Base-by-base conservation (phyloP, 257 asterid species). In the Ilex aquifolium region DNA sequence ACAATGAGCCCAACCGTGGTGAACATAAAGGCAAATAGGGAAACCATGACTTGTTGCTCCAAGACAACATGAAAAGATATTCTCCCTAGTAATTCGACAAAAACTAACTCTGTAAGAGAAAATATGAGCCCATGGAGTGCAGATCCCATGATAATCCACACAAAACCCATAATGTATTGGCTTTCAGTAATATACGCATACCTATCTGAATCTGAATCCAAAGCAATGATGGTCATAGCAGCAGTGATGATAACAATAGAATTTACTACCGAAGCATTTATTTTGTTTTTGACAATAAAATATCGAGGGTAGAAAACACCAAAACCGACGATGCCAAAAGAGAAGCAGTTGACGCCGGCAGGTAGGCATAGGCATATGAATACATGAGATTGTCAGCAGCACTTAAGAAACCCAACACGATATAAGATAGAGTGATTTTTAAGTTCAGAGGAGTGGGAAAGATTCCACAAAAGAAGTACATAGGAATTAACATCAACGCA, bases 21-120 rank as follows among this genome's bases (percentile, higher is more conserved):
- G 64, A 91, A 91, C 36, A 74, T 30, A 32, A 88, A 91, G 2
- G 82, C 98, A 3, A 85, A 71, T 3, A 91, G 27, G 27, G 98
- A 91, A 52, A 91, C 98, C 89, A 85, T 83, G 66, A 86, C 84
- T 78, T 91, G 98, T 76, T 91, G 96, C 80, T 91, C 98, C 32
- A 91, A 73, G 40, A 91, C 95, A 4, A 88, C 95, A 27, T 83
- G 95, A 71, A 91, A 88, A 0, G 98, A 91, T 62, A 82, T 76
- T 59, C 94, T 76, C 27, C 95, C 95, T 0, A 88, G 80, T 51
- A 77, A 44, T 63, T 80, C 27, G 27, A 50, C 21, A n/a, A 50
- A 50, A 50, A 50, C 56, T 5, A 50, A n/a, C 56, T 53, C 57
- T 15, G 29, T 3, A 53, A 53, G 30, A 5, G 57, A 4, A 53